Base-by-base conservation (phyloP, 257 asterid genomes). In the Primulina tabacum region DNA sequence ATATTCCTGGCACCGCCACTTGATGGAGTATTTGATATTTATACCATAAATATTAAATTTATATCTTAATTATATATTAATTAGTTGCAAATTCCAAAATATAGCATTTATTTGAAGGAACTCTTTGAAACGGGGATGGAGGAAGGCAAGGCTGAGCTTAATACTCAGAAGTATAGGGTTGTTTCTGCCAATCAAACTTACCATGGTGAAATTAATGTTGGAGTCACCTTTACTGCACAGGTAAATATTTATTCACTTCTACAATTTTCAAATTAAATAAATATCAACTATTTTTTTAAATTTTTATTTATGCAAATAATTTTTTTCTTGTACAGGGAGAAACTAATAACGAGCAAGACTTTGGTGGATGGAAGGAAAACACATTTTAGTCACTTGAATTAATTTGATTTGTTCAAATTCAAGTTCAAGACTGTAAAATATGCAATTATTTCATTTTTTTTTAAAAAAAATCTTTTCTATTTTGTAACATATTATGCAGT, bases 41-140 rank as follows among this genome's bases (percentile, higher is more conserved):
- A 0, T 1, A 28, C 29, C 1, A 28, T 2, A 28, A 28, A 28
- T 21, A 28, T 28, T 28, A 28, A 0, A 24, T 24, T 24, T 24
- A 24, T 24, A 24, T 24, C 26, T 24, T 24, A 24, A 24, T 24
- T 28, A 3, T 28, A 28, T 28, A 28, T 28, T 28, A 43, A 67
- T 4, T 18, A 4, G 16, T 38, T 30, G 10, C 7, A 14, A 7
- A 37, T 61, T 14, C 8, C 8, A 30, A 40, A 63, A 4, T 75
- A 81, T 79, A 84, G 92, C 52, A 79, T 88, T 33, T 80, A 88
- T 60, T 37, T 88, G 89, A 86, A 88, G 77, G 90, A 78, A 35
- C 50, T 89, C 3, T 62, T 89, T 55, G 84, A 82, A 55, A 5
- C 70, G 6, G 93, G 93, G 17, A 20, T 86, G 60, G 89, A 86